Base-by-base conservation (phyloP, 2,329 filamentous ascomycete species). In the Aschersonia sp. region DNA sequence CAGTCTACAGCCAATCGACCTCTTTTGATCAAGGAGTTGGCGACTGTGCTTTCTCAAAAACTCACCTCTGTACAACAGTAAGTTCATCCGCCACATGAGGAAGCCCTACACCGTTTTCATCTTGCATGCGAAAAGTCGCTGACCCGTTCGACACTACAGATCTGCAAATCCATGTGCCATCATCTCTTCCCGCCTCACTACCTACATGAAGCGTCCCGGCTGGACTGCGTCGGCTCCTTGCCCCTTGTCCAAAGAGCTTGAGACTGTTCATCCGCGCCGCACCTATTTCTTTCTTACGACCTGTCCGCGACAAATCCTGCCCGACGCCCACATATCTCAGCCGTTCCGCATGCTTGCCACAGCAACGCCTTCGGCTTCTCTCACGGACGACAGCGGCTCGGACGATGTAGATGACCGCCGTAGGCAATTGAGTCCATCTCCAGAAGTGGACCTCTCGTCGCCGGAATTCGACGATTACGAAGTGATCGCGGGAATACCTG, bases 201-300 rank as follows among this genome's bases (percentile, higher is more conserved):
- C 85, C 35, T 98, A 94, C 67, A 75, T 96, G 59, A 94, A 94
- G 70, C 86, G 92, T 55, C 69, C 85, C 48, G 85, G 78, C 55
- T 88, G 85, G 89, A 85, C 80, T 31, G 79, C 84, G 5, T 69
- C 82, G 46, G 74, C 83, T 46, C 87, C 85, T 47, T 97, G 92
- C 65, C 91, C 92, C 3, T 70, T 97, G 48, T 87, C 86, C 46
- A 97, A 97, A 69, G 88, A 95, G 66, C 78, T 96, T 48, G 88
- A 96, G 62, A 82, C 85, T 41, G 84, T 91, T 42, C 91, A 97
- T 62, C 92, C 92, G 28, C 85, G 91, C 61, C 87, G 92, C 65
- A 89, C 94, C 44, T 97, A 95, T 72, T 97, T 94, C 69, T 97
- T 89, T 68, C 78, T 98, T 51, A 94, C 88, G 40, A 94, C 85